phyloP scores from a whole-genome alignment of 768 basidiomycete genomes.

The Boletus rex-veris region DNA sequence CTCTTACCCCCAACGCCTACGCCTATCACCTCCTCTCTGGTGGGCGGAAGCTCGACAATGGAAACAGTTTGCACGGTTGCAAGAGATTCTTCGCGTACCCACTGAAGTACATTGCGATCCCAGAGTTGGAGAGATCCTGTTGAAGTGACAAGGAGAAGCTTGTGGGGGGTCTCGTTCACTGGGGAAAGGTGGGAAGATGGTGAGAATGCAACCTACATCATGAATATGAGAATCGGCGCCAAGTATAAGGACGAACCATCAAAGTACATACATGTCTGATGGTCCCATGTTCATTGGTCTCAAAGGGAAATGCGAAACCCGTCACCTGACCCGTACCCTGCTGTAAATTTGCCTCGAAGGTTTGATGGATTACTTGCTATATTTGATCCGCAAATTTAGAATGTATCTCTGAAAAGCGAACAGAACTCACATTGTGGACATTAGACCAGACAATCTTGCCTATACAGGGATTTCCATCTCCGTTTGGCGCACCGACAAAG shows the following conservation, averaged over 20 bases:
- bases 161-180: conserved; percentile 35
- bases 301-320: conserved; percentile 61
- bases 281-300: conserved; percentile 61
- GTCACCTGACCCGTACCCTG: conserved; percentile 45
- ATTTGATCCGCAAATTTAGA: conserved; percentile 1
- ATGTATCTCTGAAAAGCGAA: neutral
- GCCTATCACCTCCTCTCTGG: conserved; percentile 22
- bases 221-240: neutral
- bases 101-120: conserved; percentile 56
- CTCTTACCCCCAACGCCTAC: neutral
- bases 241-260: neutral
- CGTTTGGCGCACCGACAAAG: conserved; percentile 56
- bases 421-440: conserved; percentile 43
- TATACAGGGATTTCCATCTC: conserved; percentile 50
- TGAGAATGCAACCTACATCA: conserved; percentile 46
- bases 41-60: conserved; percentile 77
- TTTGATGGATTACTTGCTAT: conserved; percentile 53
- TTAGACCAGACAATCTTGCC: conserved; percentile 69
- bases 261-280: conserved; percentile 55
- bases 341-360: conserved; percentile 48
- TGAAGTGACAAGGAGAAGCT: conserved; percentile 58
- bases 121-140: conserved; percentile 77
- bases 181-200: conserved; percentile 40
- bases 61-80: conserved; percentile 59
- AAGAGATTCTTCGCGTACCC: conserved; percentile 82